Percentiles rank a stretch among this genome's conserved stretches.
phyloP scores from a whole-genome alignment of 169 alveolate genomes.

The Babesia bovis region DNA sequence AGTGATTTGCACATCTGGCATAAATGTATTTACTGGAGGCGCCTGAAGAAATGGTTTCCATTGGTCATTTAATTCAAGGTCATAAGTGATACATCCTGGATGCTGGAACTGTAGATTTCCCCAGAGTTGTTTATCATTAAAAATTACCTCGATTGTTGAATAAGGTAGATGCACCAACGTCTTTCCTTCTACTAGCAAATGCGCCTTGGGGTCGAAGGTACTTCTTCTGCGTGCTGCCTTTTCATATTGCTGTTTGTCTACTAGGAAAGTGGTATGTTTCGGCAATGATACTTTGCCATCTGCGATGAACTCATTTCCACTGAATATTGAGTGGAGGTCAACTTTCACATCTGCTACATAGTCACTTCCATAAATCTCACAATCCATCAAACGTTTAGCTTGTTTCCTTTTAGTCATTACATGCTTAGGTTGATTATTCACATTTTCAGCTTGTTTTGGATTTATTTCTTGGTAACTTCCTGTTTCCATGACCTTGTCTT shows the following conservation, averaged over 20 bases:
- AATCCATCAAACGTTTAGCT: conserved; percentile 27
- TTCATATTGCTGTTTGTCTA: not conserved
- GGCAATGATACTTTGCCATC: not conserved
- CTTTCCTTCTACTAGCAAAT: conserved; percentile 59
- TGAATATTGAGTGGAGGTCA: conserved; percentile 10
- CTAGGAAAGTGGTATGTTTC: not conserved
- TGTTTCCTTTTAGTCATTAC: not conserved
- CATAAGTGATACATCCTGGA: conserved; percentile 84
- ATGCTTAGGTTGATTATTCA: not conserved
- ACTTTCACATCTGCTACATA: conserved; percentile 60
- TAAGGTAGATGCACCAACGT: conserved; percentile 81
- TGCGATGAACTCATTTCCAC: conserved; percentile 28
- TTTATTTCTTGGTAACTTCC: conserved; percentile 22
- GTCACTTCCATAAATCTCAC: conserved; percentile 60
- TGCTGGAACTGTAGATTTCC: conserved; percentile 85
- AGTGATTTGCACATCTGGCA: conserved; percentile 59
- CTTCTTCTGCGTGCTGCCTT: not conserved
- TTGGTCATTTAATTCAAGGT: conserved; percentile 70
- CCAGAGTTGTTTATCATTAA: conserved; percentile 82
- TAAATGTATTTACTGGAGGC: conserved; percentile 37
- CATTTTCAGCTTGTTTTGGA: not conserved
- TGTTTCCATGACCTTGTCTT: not conserved
- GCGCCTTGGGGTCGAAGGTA: conserved; percentile 22
- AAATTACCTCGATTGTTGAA: conserved; percentile 79
- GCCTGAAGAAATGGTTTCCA: conserved; percentile 81